Evolutionary conservation across 225 moss, liverwort and hornwort genomes (phyloP).

Genomic region (Physcomitrellopsis africana): DNA sequence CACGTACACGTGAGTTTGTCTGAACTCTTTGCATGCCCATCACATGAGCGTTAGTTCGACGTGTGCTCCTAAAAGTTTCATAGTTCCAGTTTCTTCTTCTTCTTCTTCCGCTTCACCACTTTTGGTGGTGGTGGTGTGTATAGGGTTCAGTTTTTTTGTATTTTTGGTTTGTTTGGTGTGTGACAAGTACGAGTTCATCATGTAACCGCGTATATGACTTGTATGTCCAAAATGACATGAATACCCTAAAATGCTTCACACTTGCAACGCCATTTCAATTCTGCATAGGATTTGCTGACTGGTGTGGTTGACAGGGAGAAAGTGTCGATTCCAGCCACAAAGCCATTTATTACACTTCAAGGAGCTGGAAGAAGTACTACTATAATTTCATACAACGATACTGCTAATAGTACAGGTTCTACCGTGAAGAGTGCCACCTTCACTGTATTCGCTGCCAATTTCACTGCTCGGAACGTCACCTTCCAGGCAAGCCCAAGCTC

Average conservation of each 20-base stretch:
- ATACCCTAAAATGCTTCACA: too few species aligned
- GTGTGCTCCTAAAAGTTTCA: neutral
- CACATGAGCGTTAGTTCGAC: too few species aligned
- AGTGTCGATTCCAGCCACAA: conserved; percentile 53
- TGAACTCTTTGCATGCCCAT: neutral
- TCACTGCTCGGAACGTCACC: conserved; percentile 57
- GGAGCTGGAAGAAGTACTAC: conserved; percentile 53
- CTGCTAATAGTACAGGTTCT: conserved; percentile 45
- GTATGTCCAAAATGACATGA: too few species aligned
- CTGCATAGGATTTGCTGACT: neutral
- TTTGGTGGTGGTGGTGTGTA: too few species aligned
- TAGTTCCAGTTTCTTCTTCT: neutral
- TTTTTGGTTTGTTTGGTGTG: too few species aligned
- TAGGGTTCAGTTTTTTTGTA: too few species aligned
- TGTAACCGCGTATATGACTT: too few species aligned
- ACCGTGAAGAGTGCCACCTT: conserved; percentile 55
- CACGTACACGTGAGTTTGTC: conserved; percentile 52
- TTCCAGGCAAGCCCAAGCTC: conserved; percentile 36
- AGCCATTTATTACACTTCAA: conserved; percentile 55
- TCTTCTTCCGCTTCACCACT: too few species aligned
- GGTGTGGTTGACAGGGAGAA: conserved; percentile 46
- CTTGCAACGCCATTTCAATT: neutral
- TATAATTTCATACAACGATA: conserved; percentile 45
- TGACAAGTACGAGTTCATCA: too few species aligned
- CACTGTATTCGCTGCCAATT: conserved; percentile 45